Conservation (phyloP, 2,329 filamentous ascomycete genomes). For the Dothiorella sarmentorum region DNA sequence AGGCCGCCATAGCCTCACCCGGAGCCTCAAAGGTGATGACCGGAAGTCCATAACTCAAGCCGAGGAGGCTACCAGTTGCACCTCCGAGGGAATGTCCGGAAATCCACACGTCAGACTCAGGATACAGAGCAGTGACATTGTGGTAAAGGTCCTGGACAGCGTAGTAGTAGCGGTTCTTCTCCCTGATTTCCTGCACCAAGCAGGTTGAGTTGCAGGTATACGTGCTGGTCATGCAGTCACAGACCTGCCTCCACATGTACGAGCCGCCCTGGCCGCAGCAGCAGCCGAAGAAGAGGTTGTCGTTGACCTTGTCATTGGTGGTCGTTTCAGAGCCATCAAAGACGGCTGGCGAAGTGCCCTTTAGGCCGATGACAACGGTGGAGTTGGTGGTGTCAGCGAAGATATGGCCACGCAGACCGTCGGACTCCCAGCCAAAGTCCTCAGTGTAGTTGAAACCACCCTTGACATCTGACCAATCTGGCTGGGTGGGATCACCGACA, state of each 20-base stretch:
- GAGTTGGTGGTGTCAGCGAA: conserved; percentile 82
- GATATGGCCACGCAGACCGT: conserved; percentile 87
- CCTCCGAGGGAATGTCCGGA: conserved; percentile 91
- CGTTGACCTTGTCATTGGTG: conserved; percentile 95
- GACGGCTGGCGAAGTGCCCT: conserved; percentile 79
- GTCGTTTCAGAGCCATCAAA: conserved; percentile 98
- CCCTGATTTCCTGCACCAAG: conserved; percentile 67
- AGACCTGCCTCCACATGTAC: conserved; percentile 86
- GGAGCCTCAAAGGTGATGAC: conserved; percentile 92
- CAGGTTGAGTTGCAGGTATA: conserved; percentile 94
- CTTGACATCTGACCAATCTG: conserved; percentile 71
- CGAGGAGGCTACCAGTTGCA: conserved; percentile 81
- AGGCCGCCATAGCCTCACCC: conserved; percentile 82
- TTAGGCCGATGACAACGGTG: conserved; percentile 87
- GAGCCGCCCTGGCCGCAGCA: conserved; percentile 94
- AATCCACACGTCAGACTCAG: conserved; percentile 80
- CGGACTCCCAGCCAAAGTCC: conserved; percentile 88
- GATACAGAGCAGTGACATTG: conserved; percentile 88
- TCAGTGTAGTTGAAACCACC: conserved; percentile 77
- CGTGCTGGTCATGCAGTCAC: conserved; percentile 82
- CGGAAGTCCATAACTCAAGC: conserved; percentile 85
- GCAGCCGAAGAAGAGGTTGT: conserved; percentile 97
- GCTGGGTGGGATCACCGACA: conserved; percentile 64
- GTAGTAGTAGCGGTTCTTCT: conserved; percentile 88
- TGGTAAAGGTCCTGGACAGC: conserved; percentile 85